Conservation (phyloP, 2,329 filamentous ascomycete species). For the Cladophialophora exuberans region DNA sequence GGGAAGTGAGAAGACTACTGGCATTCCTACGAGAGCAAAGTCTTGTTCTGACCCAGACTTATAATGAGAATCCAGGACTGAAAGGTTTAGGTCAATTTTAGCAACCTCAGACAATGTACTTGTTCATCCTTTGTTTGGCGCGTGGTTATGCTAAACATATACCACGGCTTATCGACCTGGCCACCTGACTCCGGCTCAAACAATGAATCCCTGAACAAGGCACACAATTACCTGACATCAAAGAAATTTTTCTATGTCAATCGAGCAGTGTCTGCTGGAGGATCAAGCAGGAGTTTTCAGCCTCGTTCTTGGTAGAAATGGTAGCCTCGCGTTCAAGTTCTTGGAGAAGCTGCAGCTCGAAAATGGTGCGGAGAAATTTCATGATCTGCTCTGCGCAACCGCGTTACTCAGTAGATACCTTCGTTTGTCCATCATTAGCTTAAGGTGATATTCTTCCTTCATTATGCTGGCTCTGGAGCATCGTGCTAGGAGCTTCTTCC, state of each 20-base stretch:
- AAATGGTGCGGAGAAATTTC: constrained; percentile 11
- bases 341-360: not conserved
- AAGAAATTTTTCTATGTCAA: too few species aligned
- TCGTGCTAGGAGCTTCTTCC: constrained; percentile 27
- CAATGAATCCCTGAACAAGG: not conserved
- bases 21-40: not conserved
- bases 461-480: constrained; percentile 24
- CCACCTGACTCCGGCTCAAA: not conserved
- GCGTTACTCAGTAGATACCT: not conserved
- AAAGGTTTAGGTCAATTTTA: not conserved
- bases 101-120: not conserved
- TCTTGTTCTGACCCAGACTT: not conserved
- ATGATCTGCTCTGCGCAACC: not conserved
- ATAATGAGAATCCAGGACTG: not conserved
- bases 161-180: not conserved
- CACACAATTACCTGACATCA: too few species aligned
- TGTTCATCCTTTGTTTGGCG: constrained; percentile 1
- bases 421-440: not conserved
- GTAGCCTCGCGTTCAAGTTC: not conserved
- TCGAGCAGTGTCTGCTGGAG: too few species aligned
- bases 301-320: not conserved
- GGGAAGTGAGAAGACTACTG: too few species aligned
- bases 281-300: not conserved
- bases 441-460: not conserved
- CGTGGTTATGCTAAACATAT: not conserved